Evolutionary conservation across 129 eudicot species (phyloP).

Genomic region (Centella asiatica): DNA sequence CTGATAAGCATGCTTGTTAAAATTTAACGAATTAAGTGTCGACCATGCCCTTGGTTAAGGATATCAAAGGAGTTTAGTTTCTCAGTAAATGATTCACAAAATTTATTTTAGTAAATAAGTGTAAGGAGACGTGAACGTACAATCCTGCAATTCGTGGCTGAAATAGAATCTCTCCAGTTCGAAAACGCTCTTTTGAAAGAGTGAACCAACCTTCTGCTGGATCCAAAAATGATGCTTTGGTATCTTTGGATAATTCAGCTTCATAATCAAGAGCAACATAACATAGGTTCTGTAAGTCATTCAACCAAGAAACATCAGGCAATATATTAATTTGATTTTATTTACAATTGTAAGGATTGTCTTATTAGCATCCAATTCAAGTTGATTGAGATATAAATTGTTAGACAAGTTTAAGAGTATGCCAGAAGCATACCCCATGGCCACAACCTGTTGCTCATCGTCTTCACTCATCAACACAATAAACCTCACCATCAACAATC

Average conservation of each 20-base stretch:
- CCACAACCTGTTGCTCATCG: too few species aligned
- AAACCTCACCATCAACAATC: background rate
- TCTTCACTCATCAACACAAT: too few species aligned
- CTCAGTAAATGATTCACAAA: background rate
- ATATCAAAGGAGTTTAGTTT: background rate
- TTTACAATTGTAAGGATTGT: background rate
- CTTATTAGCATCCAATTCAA: too few species aligned
- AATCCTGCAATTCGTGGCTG: slow-evolving; percentile 93
- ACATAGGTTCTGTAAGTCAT: slow-evolving; percentile 69
- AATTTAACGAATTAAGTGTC: too few species aligned
- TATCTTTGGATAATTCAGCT: slow-evolving; percentile 72
- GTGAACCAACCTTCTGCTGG: slow-evolving; percentile 66
- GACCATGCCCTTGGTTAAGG: too few species aligned
- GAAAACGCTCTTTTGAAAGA: slow-evolving; percentile 78
- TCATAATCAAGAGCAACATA: slow-evolving; percentile 92
- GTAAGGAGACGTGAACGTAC: slow-evolving; percentile 43
- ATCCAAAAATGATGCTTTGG: slow-evolving; percentile 60
- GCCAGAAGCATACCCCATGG: too few species aligned
- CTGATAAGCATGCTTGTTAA: background rate
- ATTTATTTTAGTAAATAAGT: background rate
- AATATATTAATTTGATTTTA: background rate
- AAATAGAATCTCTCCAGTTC: slow-evolving; percentile 89
- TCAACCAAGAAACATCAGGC: slow-evolving; percentile 20
- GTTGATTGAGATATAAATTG: too few species aligned
- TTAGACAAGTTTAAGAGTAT: too few species aligned